A percentile compares a stretch with the other conserved stretches of the same genome.
Conservation (phyloP, 169 alveolate species). For the Plasmodium adleri region DNA sequence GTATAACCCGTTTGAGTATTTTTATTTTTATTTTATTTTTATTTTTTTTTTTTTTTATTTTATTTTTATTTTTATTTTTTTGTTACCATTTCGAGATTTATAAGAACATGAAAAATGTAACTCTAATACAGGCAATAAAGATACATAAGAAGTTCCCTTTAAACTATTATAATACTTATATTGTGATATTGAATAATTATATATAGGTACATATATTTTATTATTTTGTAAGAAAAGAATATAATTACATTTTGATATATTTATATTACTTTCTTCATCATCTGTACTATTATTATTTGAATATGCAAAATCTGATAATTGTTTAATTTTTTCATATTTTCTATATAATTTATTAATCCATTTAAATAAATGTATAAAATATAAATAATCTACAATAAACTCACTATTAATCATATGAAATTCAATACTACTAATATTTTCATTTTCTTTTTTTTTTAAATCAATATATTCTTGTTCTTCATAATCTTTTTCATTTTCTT, state of each 20-base stretch:
- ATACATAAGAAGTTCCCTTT: slow-evolving; percentile 22
- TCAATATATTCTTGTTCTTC: slow-evolving; percentile 26
- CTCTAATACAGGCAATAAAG: slow-evolving; percentile 31
- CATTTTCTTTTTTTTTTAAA: slow-evolving; percentile 11
- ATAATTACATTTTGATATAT: slow-evolving; percentile 21
- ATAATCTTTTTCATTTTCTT: slow-evolving; percentile 15
- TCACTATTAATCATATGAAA: slow-evolving; percentile 29
- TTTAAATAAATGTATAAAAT: slow-evolving; percentile 23
- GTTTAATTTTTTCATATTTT: slow-evolving; percentile 29
- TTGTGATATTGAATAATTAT: slow-evolving; percentile 28
- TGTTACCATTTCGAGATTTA: slow-evolving; percentile 27
- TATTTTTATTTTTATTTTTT: not conserved
- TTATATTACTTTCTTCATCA: slow-evolving; percentile 2
- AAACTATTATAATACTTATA: slow-evolving; percentile 33
- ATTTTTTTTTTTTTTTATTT: no score
- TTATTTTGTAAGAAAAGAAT: slow-evolving; percentile 44
- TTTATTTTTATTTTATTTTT: no score
- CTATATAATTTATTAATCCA: slow-evolving; percentile 29
- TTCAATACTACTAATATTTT: slow-evolving; percentile 33
- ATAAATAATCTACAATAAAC: slow-evolving; percentile 48
- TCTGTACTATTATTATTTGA: not conserved
- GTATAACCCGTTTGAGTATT: not conserved
- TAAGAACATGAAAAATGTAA: slow-evolving; percentile 48
- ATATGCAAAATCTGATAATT: slow-evolving; percentile 21
- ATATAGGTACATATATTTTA: slow-evolving; percentile 44